Percentiles rank a stretch among this genome's conserved stretches.
phyloP scores from a whole-genome alignment of 2,329 filamentous ascomycete genomes.

The Colletotrichum horii region DNA sequence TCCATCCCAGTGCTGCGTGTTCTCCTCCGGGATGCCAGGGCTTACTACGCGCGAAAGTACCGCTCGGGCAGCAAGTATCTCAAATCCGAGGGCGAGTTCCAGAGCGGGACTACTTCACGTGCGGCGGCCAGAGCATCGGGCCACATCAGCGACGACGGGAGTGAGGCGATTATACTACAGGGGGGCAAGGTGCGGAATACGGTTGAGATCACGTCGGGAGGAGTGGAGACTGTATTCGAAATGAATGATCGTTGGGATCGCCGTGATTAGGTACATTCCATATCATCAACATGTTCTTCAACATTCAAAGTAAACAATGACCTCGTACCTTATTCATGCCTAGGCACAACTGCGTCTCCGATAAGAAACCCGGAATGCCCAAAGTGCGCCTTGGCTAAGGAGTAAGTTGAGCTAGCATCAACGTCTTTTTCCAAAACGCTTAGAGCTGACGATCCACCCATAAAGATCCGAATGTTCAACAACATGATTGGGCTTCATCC shows the following conservation, averaged over 20 bases:
- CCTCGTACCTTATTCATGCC: not conserved
- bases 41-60: not conserved
- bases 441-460: too few species aligned
- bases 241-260: not conserved
- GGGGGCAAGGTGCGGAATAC: not conserved
- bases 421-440: not conserved
- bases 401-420: accelerated
- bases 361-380: not conserved
- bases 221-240: not conserved
- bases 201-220: not conserved
- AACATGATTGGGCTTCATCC: not conserved
- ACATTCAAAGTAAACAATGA: too few species aligned
- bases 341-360: not conserved
- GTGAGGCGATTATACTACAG: not conserved
- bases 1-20: conserved; percentile 36
- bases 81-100: not conserved
- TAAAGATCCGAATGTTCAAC: too few species aligned
- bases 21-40: conserved; percentile 21
- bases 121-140: not conserved
- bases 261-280: accelerated
- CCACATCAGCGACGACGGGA: not conserved
- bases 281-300: not conserved
- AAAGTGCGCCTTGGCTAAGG: not conserved
- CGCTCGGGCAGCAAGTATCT: not conserved
- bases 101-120: not conserved